Evolutionary conservation across 805 yeast species (phyloP), one percentile per base, ranked within the genome.

Genomic region (Ascoidea tarda): DNA sequence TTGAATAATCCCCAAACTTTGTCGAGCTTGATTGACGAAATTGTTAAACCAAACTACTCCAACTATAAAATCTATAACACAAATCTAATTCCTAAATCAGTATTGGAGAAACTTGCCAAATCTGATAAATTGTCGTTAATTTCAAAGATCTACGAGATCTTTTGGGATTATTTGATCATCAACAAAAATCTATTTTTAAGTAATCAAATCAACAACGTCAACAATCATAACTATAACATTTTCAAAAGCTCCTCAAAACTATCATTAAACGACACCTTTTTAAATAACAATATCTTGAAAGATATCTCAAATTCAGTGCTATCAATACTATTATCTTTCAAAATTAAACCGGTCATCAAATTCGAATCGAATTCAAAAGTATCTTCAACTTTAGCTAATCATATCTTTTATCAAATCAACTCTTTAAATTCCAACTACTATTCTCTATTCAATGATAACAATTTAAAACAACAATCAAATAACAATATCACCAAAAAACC

Each of bases 41-140:
- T 93, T 51, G 68, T 76, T 45, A 72, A 73, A 53, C 99, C 99
- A 0, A 88, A 81, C 59, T 93, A 89, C 68, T 78, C 82, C 44
- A 74, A 73, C 44, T 93, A 93, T 66, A 82, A 83, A 60, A 64
- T 93, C 16, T 87, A 74, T 60, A 88, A 91, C 72, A 84, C 80
- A 63, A 89, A 89, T 63, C 71, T 79, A 14, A 75, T 90, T 33
- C 73, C 79, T 51, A 93, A 91, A 67, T 72, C 81, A 32, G 85
- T 87, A 57, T 66, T 93, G 59, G 99, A 93, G 63, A 74, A 86
- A 50, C 63, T 93, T 49, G 98, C 99, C 0, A 96, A 88, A 65
- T 77, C 87, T 2, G 99, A 93, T 65, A 93, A 87, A 62, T 73
- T 81, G 60, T 98, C 91, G 63, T 79, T 81, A 6, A 84, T 93